These are phyloP conservation scores for Discostella stelligeroides DNA, from an alignment of 108 stramenopile species.

Conservation along the genomic window DNA sequence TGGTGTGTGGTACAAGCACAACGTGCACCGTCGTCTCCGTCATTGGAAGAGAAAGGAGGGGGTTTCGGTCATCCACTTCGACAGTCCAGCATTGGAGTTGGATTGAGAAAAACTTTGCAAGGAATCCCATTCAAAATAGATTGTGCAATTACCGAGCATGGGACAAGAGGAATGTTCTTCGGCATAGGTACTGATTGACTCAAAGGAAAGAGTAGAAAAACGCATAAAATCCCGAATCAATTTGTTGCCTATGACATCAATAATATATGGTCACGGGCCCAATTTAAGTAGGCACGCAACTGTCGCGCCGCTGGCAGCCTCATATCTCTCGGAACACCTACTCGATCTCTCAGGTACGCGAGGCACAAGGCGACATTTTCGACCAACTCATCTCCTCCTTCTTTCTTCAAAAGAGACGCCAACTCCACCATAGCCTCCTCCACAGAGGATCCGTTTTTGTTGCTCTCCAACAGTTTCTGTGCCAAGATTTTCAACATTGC, in stretches of 20 bases:
- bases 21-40: slow-evolving; percentile 13
- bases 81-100: slow-evolving; percentile 71
- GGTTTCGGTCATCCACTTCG: slow-evolving; percentile 32
- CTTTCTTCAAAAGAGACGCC: slow-evolving; percentile 48
- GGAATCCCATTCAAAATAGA: slow-evolving; percentile 84
- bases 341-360: slow-evolving; percentile 87
- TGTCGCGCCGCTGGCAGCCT: slow-evolving; percentile 88
- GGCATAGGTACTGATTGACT: slow-evolving; percentile 52
- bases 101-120: slow-evolving; percentile 73
- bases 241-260: neutral
- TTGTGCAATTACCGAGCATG: slow-evolving; percentile 63
- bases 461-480: slow-evolving; percentile 63
- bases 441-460: slow-evolving; percentile 15
- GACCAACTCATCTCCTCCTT: slow-evolving; percentile 62
- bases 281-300: slow-evolving; percentile 80
- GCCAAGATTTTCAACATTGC: slow-evolving; percentile 60
- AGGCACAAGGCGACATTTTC: slow-evolving; percentile 59
- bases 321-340: slow-evolving; percentile 95
- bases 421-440: slow-evolving; percentile 50
- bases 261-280: slow-evolving; percentile 51
- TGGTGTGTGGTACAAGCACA: slow-evolving; percentile 59
- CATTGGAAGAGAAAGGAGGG: slow-evolving; percentile 11
- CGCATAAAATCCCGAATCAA: too few species aligned
- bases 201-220: too few species aligned
- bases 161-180: slow-evolving; percentile 67